phyloP scores from a whole-genome alignment of 768 basidiomycete species.

The Cystoderma amianthinum region DNA sequence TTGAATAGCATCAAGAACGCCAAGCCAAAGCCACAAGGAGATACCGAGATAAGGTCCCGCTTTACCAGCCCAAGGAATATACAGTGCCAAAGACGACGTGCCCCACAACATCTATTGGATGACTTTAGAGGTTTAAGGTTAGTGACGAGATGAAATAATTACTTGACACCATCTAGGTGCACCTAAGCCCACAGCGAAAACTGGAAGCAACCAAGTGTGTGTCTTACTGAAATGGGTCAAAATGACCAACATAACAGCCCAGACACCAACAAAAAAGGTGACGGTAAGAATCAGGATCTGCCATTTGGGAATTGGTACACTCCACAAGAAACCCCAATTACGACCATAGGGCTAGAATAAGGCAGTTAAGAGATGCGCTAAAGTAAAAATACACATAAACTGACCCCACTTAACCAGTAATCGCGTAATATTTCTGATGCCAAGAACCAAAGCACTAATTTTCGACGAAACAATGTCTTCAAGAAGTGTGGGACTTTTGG shows the following conservation, averaged over 20 bases:
- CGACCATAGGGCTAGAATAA: constrained; percentile 73
- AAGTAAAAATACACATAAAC: constrained; percentile 19
- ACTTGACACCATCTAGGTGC: constrained; percentile 95
- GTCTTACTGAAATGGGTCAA: constrained; percentile 87
- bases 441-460: constrained; percentile 93
- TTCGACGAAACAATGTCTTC: constrained; percentile 81
- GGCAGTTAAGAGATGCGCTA: constrained; percentile 4
- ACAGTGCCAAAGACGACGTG: constrained; percentile 86
- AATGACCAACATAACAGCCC: constrained; percentile 68
- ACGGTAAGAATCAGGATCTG: constrained; percentile 75
- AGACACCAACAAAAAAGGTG: constrained; percentile 82
- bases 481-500: constrained; percentile 94
- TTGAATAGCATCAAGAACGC: constrained; percentile 89
- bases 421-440: constrained; percentile 88
- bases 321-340: constrained; percentile 95
- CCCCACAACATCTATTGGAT: constrained; percentile 76
- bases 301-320: constrained; percentile 74
- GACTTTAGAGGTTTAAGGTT: constrained; percentile 1
- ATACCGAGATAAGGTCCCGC: constrained; percentile 87
- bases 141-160: constrained; percentile 5
- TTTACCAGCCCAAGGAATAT: constrained; percentile 88
- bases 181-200: constrained; percentile 92
- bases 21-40: constrained; percentile 91
- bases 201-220: constrained; percentile 91
- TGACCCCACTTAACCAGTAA: constrained; percentile 83